Conservation (phyloP, 1,284 basidiomycete species). For the Cutaneotrichosporon arboriforme region DNA sequence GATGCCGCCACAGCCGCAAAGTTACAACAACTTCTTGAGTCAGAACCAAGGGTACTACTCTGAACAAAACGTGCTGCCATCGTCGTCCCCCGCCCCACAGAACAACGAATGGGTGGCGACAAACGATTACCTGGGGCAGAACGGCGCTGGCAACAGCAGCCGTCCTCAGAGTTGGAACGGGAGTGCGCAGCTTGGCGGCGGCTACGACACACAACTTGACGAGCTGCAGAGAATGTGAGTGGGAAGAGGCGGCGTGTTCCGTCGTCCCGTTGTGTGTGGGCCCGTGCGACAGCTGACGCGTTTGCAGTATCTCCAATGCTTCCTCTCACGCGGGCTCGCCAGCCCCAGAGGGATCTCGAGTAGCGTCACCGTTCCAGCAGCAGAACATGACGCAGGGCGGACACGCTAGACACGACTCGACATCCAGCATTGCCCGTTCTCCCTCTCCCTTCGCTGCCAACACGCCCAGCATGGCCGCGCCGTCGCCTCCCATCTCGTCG, state of each 20-base stretch:
- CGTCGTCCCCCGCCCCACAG: not conserved
- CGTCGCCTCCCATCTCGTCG: slow-evolving; percentile 18
- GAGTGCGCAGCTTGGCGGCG: slow-evolving; percentile 9
- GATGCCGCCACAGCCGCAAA: slow-evolving; percentile 3
- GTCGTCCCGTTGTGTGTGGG: too few species aligned
- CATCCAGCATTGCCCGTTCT: slow-evolving; percentile 21
- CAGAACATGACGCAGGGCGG: not conserved
- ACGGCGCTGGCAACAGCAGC: not conserved
- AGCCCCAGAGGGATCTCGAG: slow-evolving; percentile 8
- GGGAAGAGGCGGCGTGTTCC: not conserved
- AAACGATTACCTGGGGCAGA: slow-evolving; percentile 10
- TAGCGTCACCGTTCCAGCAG: slow-evolving; percentile 16
- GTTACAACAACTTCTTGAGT: not conserved
- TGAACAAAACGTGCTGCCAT: not conserved
- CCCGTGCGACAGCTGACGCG: not conserved
- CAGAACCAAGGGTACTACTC: slow-evolving; percentile 8
- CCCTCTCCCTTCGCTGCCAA: slow-evolving; percentile 23
- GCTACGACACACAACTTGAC: slow-evolving; percentile 25
- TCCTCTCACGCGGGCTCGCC: slow-evolving; percentile 22
- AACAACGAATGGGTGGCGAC: slow-evolving; percentile 1
- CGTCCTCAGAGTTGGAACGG: slow-evolving; percentile 8
- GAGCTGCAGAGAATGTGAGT: slow-evolving; percentile 43
- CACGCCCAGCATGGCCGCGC: slow-evolving; percentile 18
- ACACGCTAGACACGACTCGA: slow-evolving; percentile 14
- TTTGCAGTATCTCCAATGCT: slow-evolving; percentile 26